These are phyloP conservation scores for Heterobasidion annosum DNA, from an alignment of 1,284 basidiomycete species.

Conservation along the genomic window DNA sequence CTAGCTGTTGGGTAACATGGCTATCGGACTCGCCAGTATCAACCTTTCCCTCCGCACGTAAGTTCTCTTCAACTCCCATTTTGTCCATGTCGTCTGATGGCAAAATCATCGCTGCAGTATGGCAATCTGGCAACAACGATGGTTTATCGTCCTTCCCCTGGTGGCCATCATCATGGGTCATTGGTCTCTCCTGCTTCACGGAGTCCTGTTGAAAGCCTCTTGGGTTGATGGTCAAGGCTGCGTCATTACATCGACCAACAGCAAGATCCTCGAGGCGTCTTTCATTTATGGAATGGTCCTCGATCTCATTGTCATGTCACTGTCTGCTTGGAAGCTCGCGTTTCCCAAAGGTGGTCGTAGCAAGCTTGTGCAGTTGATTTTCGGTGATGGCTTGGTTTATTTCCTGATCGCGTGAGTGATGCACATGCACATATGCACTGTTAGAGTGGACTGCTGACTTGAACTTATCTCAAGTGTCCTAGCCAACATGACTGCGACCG, in stretches of 20 bases:
- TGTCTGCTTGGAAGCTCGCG: slow-evolving; percentile 39
- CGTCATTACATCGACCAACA: slow-evolving; percentile 17
- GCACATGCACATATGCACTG: slow-evolving; percentile 1
- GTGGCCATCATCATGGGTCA: slow-evolving; percentile 59
- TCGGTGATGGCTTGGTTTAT: slow-evolving; percentile 63
- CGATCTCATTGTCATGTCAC: slow-evolving; percentile 18
- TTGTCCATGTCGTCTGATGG: slow-evolving; percentile 5
- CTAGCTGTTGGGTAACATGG: slow-evolving; percentile 55
- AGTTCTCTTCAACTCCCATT: slow-evolving; percentile 15
- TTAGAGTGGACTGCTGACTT: slow-evolving; percentile 1
- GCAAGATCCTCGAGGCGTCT: slow-evolving; percentile 14
- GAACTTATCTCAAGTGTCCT: slow-evolving; percentile 38
- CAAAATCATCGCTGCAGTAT: slow-evolving; percentile 30
- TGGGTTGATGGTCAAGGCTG: slow-evolving; percentile 15
- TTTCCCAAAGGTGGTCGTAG: slow-evolving; percentile 23
- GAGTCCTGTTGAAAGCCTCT: slow-evolving; percentile 22
- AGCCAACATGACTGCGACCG: slow-evolving; percentile 58
- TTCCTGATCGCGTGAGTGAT: slow-evolving; percentile 60
- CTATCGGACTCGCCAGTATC: slow-evolving; percentile 69
- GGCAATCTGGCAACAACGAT: slow-evolving; percentile 60
- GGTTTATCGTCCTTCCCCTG: slow-evolving; percentile 47
- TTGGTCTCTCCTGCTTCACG: slow-evolving; percentile 72
- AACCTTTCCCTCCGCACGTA: slow-evolving; percentile 74
- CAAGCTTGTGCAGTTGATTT: slow-evolving; percentile 56
- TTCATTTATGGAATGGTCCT: slow-evolving; percentile 16